Percentiles rank a stretch among this genome's conserved stretches.
phyloP scores from a whole-genome alignment of 2,329 filamentous ascomycete species.

The Clonostachys sp. region DNA sequence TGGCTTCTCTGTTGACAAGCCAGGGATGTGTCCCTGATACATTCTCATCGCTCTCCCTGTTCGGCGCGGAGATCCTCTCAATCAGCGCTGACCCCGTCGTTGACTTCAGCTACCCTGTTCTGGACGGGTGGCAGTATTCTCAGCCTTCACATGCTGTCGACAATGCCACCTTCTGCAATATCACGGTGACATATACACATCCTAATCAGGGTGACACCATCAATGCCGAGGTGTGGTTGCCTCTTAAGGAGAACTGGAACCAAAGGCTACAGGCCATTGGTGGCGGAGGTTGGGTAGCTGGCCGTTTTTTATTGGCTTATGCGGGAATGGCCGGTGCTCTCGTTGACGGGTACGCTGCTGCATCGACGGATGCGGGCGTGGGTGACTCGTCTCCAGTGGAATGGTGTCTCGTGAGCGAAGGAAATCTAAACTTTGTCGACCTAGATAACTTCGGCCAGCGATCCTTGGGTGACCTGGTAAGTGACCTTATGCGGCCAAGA shows the following conservation, averaged over 20 bases:
- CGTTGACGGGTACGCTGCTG: slow-evolving; percentile 7
- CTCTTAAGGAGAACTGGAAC: slow-evolving; percentile 15
- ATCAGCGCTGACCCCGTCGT: not conserved
- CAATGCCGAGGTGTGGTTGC: slow-evolving; percentile 13
- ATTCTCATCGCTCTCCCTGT: not conserved
- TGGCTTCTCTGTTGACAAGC: too few species aligned
- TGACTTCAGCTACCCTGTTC: not conserved
- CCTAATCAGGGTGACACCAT: slow-evolving; percentile 1
- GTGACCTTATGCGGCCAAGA: too few species aligned
- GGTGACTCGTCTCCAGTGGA: not conserved
- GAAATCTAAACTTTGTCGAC: slow-evolving; percentile 13
- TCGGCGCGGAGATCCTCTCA: not conserved
- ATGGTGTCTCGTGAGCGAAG: slow-evolving; percentile 4
- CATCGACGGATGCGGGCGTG: slow-evolving; percentile 8
- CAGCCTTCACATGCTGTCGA: not conserved
- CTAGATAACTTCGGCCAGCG: not conserved
- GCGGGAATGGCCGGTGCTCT: slow-evolving; percentile 6
- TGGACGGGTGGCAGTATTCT: too few species aligned
- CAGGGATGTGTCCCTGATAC: not conserved
- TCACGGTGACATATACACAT: slow-evolving; percentile 8
- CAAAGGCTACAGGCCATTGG: slow-evolving; percentile 18
- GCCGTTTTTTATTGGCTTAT: slow-evolving; percentile 1
- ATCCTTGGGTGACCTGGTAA: too few species aligned
- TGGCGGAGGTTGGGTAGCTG: slow-evolving; percentile 18
- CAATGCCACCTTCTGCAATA: slow-evolving; percentile 7